Base-by-base conservation (phyloP, 805 yeast genomes). In the Maudiozyma barnettii region DNA sequence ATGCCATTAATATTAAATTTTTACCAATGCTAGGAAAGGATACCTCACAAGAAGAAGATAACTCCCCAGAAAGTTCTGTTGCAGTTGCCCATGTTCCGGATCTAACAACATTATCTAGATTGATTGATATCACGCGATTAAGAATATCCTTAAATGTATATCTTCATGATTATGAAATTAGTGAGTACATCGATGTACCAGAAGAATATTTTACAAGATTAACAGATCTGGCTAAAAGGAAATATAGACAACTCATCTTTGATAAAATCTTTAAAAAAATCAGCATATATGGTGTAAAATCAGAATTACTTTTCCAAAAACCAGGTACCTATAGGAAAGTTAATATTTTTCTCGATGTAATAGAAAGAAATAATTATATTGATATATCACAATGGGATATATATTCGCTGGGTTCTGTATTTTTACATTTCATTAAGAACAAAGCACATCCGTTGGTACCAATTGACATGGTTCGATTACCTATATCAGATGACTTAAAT, bases 111-210 rank as follows among this genome's bases (percentile, higher is more conserved):
- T 68, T 83, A 39, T 75, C 85, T 4, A 69, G 71, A 33, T 64
- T 74, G 51, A 69, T 90, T 20, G 96, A 90, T 63, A 78, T 91
- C 39, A 82, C 95, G 3, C 74, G 74, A 46, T 65, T 91, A 41
- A 81, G 90, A 53, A 81, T 91, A 39, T 81, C 90, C 2, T 72
- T 90, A 39, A 77, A 79, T 43, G 84, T 87, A 5, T 89, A 87
- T 61, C 66, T 81, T 38, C 81, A 82, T 57, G 84, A 87, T 54
- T 73, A 74, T 49, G 73, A 74, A 46, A 70, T 78, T 39, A 72
- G 71, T 45, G 74, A 70, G n/a, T 64, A 58, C 41, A 73, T 82
- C 33, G 67, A 73, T 2, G 64, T 79, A 3, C 82, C 80, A 44
- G 59, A 55, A 56, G 64, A 59, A 40, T 69, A 61, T 55, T 60